Conservation (phyloP, 2,329 filamentous ascomycete species). For the Didymosphaeria variabile region DNA sequence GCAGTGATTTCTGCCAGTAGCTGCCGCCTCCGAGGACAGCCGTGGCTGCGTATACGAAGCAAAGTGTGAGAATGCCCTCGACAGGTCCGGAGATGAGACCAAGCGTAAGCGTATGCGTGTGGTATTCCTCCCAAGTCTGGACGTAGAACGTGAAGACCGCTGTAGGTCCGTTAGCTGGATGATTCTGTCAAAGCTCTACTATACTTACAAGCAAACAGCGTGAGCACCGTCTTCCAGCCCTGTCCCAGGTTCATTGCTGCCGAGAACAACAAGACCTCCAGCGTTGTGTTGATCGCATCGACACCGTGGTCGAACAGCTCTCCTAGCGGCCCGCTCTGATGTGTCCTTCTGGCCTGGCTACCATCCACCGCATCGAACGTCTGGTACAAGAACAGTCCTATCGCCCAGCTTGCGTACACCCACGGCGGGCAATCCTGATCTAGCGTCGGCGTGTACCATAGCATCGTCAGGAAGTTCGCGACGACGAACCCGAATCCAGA, state of each 20-base stretch:
- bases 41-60: slow-evolving; percentile 82
- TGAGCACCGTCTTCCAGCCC: slow-evolving; percentile 85
- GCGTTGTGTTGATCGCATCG: slow-evolving; percentile 93
- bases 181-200: background rate
- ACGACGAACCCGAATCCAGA: slow-evolving; percentile 91
- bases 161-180: slow-evolving; percentile 45
- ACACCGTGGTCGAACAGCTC: slow-evolving; percentile 98
- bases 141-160: slow-evolving; percentile 96
- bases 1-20: slow-evolving; percentile 90
- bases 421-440: slow-evolving; percentile 93
- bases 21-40: slow-evolving; percentile 85
- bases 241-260: slow-evolving; percentile 93
- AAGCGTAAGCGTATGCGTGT: slow-evolving; percentile 93
- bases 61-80: slow-evolving; percentile 88
- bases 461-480: slow-evolving; percentile 85
- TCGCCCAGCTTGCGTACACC: slow-evolving; percentile 93
- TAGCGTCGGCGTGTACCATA: slow-evolving; percentile 95
- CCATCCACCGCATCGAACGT: slow-evolving; percentile 98
- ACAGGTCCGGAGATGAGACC: slow-evolving; percentile 94
- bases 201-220: slow-evolving; percentile 77
- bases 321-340: slow-evolving; percentile 90
- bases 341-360: slow-evolving; percentile 87
- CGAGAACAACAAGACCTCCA: slow-evolving; percentile 91
- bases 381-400: slow-evolving; percentile 94
- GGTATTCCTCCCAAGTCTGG: slow-evolving; percentile 99